A percentile compares a stretch with the other conserved stretches of the same genome.
Evolutionary conservation across 352 stramenopile genomes (phyloP).

Genomic region (Aphanomyces stellatus): DNA sequence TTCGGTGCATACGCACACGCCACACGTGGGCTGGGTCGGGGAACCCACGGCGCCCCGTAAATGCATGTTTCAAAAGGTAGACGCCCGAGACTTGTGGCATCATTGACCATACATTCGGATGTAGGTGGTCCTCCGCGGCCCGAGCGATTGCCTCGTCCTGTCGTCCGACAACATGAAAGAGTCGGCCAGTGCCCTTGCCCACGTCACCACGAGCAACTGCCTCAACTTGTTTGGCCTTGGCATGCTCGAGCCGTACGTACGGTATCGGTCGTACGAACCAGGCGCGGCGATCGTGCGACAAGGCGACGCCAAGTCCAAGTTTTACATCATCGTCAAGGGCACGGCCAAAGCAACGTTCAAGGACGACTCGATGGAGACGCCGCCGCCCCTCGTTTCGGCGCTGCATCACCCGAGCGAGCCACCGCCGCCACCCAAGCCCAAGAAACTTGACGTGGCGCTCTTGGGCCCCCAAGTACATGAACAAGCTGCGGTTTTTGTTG

Average conservation of each 20-base stretch:
- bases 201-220: not conserved
- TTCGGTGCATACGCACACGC: not conserved
- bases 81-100: not conserved
- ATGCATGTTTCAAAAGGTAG: slow-evolving; percentile 15
- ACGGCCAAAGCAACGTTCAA: slow-evolving; percentile 6
- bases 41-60: not conserved
- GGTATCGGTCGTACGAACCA: not conserved
- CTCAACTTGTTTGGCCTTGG: slow-evolving; percentile 2
- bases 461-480: slow-evolving; percentile 13
- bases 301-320: slow-evolving; percentile 9
- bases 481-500: not conserved
- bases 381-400: not conserved
- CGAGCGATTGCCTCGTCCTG: slow-evolving; percentile 1
- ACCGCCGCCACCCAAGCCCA: not conserved
- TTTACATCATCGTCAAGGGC: slow-evolving; percentile 11
- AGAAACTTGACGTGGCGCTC: slow-evolving; percentile 6
- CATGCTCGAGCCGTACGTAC: not conserved
- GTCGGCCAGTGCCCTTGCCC: not conserved
- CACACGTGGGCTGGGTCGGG: not conserved
- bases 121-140: slow-evolving; percentile 8
- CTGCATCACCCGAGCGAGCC: not conserved
- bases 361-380: not conserved
- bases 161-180: not conserved
- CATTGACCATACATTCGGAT: not conserved
- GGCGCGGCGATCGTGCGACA: slow-evolving; percentile 5